Evolutionary conservation across 306 rosid genomes (phyloP), one percentile per base, ranked within the genome.

Genomic region (Hippophae tibetana): DNA sequence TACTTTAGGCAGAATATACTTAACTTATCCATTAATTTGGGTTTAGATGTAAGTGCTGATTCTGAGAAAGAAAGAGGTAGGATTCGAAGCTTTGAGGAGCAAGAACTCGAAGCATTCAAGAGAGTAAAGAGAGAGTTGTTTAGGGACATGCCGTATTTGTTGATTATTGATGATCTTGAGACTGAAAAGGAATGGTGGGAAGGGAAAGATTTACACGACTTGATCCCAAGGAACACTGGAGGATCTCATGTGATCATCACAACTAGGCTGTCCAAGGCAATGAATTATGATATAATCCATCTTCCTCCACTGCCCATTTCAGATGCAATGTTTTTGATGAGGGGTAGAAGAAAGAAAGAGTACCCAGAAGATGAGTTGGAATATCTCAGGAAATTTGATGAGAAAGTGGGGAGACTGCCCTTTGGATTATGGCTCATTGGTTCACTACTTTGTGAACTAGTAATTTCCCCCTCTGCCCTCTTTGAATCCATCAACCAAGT

Each of bases 141-240:
- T 46, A 62, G 97, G 47, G 94, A 90, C 60, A 79, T 82, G 68
- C 95, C 97, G 52, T 81, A 84, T 69, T 81, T 90, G 72, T 43
- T 90, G 45, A 72, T 90, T 77, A 82, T 90, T 65, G 95, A 90
- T 62, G 84, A 84, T 82, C 94, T 90, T 54, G 94, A 86, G 78
- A 79, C 76, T 13, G 88, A 82, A 72, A 85, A 75, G 69, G 97
- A 86, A 45, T 82, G 94, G 90, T 84, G 86, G 95, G 95, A 86
- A 70, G 94, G 88, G 72, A 84, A 84, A 73, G 84, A 77, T 70
- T 54, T 87, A 43, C 75, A 66, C 60, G 90, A 90, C 72, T 81
- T 86, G 78, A 82, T 86, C 66, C 90, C 97, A 43, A 80, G 86
- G 77, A 80, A 82, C 74, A 70, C 82, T 1, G 95, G 90, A 45